Evolutionary conservation across 352 stramenopile genomes (phyloP).

Genomic region (Phytopythium vexans): DNA sequence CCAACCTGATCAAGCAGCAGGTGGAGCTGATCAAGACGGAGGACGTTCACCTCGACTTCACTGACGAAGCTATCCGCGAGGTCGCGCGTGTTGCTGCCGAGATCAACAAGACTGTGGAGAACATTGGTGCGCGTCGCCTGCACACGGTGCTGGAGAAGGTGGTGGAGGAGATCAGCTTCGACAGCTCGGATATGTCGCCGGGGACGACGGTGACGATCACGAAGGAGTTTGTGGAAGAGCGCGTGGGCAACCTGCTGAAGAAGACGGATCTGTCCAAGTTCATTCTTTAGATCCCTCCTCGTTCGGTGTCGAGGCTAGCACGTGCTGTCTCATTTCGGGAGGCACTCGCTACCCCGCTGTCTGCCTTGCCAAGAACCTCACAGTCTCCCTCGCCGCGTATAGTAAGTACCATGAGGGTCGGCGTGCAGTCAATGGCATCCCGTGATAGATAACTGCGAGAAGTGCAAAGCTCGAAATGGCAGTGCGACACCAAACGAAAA

Average conservation of each 20-base stretch:
- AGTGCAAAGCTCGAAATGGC: not conserved
- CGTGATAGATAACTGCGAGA: not conserved
- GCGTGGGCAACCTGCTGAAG: conserved; percentile 93
- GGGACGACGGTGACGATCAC: conserved; percentile 89
- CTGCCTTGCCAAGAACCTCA: not conserved
- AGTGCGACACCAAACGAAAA: not conserved
- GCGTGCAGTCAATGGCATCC: conserved; percentile 1
- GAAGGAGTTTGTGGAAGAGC: conserved; percentile 93
- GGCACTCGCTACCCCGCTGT: conserved; percentile 7
- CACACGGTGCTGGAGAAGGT: conserved; percentile 98
- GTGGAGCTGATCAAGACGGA: conserved; percentile 97
- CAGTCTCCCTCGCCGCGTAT: not conserved
- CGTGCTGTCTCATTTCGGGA: not conserved
- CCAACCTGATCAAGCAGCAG: conserved; percentile 98
- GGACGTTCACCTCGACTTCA: conserved; percentile 94
- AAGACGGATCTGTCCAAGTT: conserved; percentile 97
- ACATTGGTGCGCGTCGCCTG: conserved; percentile 98
- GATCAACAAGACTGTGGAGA: conserved; percentile 97
- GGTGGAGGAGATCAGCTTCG: conserved; percentile 98
- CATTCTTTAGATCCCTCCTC: conserved; percentile 90
- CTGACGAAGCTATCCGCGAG: conserved; percentile 96
- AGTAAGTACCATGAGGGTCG: not conserved
- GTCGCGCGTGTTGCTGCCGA: conserved; percentile 94
- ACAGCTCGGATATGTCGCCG: conserved; percentile 91
- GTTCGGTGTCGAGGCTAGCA: not conserved